Conservation (phyloP, 2,329 filamentous ascomycete genomes). For the Trichoderma sp. region DNA sequence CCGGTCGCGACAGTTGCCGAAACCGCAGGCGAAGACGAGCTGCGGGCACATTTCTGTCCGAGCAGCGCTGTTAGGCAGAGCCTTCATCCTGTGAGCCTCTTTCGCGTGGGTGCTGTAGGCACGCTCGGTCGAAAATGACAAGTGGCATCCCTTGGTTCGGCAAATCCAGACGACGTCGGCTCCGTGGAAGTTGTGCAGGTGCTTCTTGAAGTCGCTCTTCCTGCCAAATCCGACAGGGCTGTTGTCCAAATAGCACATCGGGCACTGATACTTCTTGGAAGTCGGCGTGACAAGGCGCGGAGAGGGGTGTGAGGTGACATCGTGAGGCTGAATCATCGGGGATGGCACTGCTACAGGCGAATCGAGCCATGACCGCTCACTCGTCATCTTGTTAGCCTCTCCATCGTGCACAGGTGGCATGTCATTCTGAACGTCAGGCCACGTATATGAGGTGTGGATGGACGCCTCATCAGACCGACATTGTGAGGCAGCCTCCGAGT, state of each 20-base stretch:
- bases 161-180: slow-evolving; percentile 43
- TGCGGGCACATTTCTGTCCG: slow-evolving; percentile 42
- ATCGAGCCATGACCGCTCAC: slow-evolving; percentile 40
- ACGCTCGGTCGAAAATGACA: slow-evolving; percentile 45
- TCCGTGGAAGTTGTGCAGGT: slow-evolving; percentile 47
- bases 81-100: slow-evolving; percentile 41
- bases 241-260: slow-evolving; percentile 45
- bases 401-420: slow-evolving; percentile 35
- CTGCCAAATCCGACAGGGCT: slow-evolving; percentile 45
- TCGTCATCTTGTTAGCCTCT: slow-evolving; percentile 31
- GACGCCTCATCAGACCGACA: slow-evolving; percentile 40
- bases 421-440: slow-evolving; percentile 36
- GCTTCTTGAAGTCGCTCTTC: slow-evolving; percentile 49
- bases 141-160: slow-evolving; percentile 39
- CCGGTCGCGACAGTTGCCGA: slow-evolving; percentile 41
- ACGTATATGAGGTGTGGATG: slow-evolving; percentile 39
- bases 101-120: slow-evolving; percentile 46
- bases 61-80: slow-evolving; percentile 40
- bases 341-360: slow-evolving; percentile 38
- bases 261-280: slow-evolving; percentile 44
- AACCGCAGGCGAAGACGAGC: slow-evolving; percentile 45
- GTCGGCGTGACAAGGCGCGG: slow-evolving; percentile 38
- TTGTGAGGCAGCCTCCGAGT: slow-evolving; percentile 39
- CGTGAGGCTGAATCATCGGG: slow-evolving; percentile 32
- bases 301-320: slow-evolving; percentile 37